phyloP scores from a whole-genome alignment of 1,139 yeast genomes.

The Hemisphaericaspora xylofermentans region DNA sequence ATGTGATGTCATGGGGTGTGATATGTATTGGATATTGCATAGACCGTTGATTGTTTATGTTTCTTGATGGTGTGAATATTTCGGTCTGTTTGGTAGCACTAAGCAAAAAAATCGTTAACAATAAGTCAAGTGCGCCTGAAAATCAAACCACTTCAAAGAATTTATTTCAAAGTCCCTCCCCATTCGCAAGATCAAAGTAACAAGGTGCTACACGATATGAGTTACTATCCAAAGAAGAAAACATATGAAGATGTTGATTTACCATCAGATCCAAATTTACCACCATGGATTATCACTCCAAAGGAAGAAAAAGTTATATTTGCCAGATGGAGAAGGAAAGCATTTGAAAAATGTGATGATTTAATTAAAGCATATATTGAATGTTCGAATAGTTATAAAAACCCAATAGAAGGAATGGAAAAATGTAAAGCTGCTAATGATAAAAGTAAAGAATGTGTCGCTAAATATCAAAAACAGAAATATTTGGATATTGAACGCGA shows the following conservation, averaged over 20 bases:
- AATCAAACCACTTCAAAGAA: too few species aligned
- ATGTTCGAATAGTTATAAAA: conserved; percentile 38
- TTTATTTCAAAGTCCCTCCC: too few species aligned
- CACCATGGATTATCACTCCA: conserved; percentile 85
- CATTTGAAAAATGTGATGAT: conserved; percentile 72
- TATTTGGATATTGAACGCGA: conserved; percentile 75
- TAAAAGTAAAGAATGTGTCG: conserved; percentile 53
- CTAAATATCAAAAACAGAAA: conserved; percentile 62
- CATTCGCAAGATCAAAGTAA: not conserved
- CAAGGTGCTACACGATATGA: not conserved
- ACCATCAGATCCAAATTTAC: conserved; percentile 52
- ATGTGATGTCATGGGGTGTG: not conserved
- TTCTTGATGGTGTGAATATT: too few species aligned
- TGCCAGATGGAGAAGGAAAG: conserved; percentile 71
- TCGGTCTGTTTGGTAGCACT: too few species aligned
- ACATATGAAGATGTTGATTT: conserved; percentile 41
- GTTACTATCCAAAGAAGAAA: conserved; percentile 20
- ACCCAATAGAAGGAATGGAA: conserved; percentile 63
- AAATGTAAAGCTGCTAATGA: conserved; percentile 40
- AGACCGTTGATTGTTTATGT: conserved; percentile 1
- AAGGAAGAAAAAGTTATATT: conserved; percentile 81
- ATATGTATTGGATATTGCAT: not conserved
- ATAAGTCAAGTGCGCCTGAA: too few species aligned
- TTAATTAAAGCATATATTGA: conserved; percentile 51
- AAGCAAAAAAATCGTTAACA: too few species aligned